Percentiles rank a stretch among this genome's conserved stretches.
These are phyloP conservation scores for Tephrocybe sp. DNA, from an alignment of 768 basidiomycete species.

Conservation along the genomic window DNA sequence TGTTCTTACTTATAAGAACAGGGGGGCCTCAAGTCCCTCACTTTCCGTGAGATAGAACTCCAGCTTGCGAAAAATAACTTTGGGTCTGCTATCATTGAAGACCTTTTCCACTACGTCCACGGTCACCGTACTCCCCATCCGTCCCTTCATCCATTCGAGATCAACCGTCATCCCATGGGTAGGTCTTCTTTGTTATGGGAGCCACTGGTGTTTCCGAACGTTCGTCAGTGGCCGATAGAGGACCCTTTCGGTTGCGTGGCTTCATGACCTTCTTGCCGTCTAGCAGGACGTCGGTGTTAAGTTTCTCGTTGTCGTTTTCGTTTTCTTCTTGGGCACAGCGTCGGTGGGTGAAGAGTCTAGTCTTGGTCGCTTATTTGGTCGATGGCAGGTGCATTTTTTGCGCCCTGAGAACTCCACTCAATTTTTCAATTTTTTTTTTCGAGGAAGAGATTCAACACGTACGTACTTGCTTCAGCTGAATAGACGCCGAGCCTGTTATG, in stretches of 20 bases:
- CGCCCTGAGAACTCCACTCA: conserved; percentile 43
- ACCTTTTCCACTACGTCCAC: conserved; percentile 44
- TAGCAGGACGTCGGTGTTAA: conserved; percentile 41
- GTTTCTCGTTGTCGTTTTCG: conserved; percentile 10
- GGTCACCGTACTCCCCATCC: conserved; percentile 54
- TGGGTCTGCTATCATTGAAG: too few species aligned
- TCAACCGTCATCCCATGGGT: conserved; percentile 38
- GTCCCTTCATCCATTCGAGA: conserved; percentile 72
- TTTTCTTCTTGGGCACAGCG: conserved; percentile 6
- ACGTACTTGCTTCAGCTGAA: too few species aligned
- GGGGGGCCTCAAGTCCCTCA: too few species aligned
- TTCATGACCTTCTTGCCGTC: conserved; percentile 78
- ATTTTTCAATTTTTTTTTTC: not conserved
- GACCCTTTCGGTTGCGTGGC: conserved; percentile 53
- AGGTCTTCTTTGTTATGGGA: not conserved
- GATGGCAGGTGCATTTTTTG: conserved; percentile 64
- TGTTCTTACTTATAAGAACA: too few species aligned
- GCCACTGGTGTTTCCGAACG: conserved; percentile 12
- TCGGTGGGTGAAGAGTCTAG: conserved; percentile 34
- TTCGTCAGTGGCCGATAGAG: conserved; percentile 64
- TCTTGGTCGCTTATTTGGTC: conserved; percentile 71
- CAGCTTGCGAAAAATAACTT: too few species aligned
- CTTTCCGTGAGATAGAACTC: too few species aligned
- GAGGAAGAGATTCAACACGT: conserved; percentile 1
- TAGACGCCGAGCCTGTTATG: too few species aligned